Percentiles rank a stretch among this genome's conserved stretches.
Evolutionary conservation across 371 early-diverging fungal genomes (phyloP).

Genomic region (Mortierella sp.): DNA sequence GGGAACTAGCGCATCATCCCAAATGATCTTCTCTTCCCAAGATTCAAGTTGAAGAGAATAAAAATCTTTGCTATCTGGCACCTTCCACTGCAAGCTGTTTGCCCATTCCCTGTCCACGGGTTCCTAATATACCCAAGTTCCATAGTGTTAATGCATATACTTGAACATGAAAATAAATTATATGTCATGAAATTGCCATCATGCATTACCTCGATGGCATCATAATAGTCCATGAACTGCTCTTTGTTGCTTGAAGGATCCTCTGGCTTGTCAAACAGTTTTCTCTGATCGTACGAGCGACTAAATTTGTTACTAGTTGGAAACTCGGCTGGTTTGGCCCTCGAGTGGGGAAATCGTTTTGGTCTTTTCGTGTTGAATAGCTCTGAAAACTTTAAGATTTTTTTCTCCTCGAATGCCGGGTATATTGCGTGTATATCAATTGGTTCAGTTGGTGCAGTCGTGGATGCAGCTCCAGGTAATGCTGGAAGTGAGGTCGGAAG

Average conservation of each 20-base stretch:
- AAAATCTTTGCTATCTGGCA: constrained; percentile 58
- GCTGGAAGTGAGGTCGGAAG: constrained; percentile 1
- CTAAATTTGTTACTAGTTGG: constrained; percentile 24
- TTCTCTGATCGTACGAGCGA: constrained; percentile 23
- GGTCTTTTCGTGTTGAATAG: constrained; percentile 63
- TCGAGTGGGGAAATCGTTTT: constrained; percentile 39
- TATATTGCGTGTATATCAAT: constrained; percentile 69
- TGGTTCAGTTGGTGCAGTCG: constrained; percentile 24
- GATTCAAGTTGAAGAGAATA: constrained; percentile 77
- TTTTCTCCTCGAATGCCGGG: constrained; percentile 74
- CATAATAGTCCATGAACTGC: constrained; percentile 30
- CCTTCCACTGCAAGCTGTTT: constrained; percentile 28
- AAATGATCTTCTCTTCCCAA: constrained; percentile 90
- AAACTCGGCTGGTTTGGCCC: constrained; percentile 49
- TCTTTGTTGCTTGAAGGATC: constrained; percentile 17
- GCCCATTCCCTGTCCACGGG: constrained; percentile 29
- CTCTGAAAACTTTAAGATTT: constrained; percentile 76
- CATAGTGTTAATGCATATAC: neutral
- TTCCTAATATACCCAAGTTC: constrained; percentile 17
- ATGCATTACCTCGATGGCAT: constrained; percentile 16
- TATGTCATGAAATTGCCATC: neutral
- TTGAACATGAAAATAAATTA: neutral
- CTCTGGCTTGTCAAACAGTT: constrained; percentile 53
- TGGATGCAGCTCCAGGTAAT: constrained; percentile 22
- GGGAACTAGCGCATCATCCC: constrained; percentile 71